Percentiles rank a stretch among this genome's conserved stretches.
These are phyloP conservation scores for Canavalia ensiformis DNA, from an alignment of 306 rosid genomes.

Conservation along the genomic window DNA sequence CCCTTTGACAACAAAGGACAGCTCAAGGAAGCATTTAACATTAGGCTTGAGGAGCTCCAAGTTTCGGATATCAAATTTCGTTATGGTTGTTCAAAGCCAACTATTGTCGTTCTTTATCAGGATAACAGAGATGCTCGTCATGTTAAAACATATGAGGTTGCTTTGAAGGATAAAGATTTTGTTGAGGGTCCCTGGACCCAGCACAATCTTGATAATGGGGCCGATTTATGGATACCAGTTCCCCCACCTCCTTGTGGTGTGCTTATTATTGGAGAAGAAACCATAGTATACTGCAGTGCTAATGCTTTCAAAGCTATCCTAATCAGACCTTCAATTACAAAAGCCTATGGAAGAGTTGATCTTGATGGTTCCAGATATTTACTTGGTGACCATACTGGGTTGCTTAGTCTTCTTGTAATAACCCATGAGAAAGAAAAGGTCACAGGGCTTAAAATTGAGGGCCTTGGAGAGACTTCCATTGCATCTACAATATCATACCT, in stretches of 20 bases:
- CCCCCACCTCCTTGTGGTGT: constrained; percentile 98
- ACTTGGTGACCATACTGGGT: constrained; percentile 94
- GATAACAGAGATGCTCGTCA: constrained; percentile 98
- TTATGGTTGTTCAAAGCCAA: constrained; percentile 94
- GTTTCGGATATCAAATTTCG: constrained; percentile 97
- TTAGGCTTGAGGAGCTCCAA: constrained; percentile 98
- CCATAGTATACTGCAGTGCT: constrained; percentile 96
- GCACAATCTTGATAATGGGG: constrained; percentile 97
- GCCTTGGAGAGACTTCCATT: constrained; percentile 96
- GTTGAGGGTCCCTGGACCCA: constrained; percentile 98
- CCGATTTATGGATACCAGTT: constrained; percentile 91
- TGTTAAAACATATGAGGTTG: constrained; percentile 96
- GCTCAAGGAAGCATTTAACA: constrained; percentile 98
- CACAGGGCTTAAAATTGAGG: constrained; percentile 93
- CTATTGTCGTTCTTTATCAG: constrained; percentile 99
- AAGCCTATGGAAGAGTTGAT: constrained; percentile 96
- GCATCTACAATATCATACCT: constrained; percentile 96
- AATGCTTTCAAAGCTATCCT: constrained; percentile 96
- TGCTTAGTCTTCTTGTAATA: constrained; percentile 93
- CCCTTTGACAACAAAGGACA: constrained; percentile 97
- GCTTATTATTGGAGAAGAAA: constrained; percentile 96
- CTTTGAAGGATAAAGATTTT: constrained; percentile 96
- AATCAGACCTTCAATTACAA: constrained; percentile 81
- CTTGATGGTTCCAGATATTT: constrained; percentile 97
- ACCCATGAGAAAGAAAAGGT: constrained; percentile 98